Percentiles rank a stretch among this genome's conserved stretches.
Evolutionary conservation across 2,329 filamentous ascomycete species (phyloP).

Genomic region (Chrysoporthe deuterocubensis): DNA sequence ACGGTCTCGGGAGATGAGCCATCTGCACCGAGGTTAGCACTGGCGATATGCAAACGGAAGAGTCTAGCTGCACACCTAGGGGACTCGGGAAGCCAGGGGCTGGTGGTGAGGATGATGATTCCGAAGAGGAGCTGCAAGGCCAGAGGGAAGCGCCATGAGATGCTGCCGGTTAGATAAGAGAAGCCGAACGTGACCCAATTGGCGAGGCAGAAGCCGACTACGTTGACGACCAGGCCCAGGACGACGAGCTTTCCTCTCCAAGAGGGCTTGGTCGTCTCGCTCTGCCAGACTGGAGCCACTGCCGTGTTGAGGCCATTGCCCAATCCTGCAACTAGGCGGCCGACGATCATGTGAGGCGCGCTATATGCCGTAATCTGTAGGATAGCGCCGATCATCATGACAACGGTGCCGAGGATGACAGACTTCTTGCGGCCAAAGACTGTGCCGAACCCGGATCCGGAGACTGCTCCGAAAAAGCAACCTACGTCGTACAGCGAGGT

Average conservation of each 20-base stretch:
- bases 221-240: slow-evolving; percentile 38
- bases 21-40: not conserved
- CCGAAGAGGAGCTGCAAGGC: slow-evolving; percentile 52
- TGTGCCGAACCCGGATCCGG: slow-evolving; percentile 31
- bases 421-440: slow-evolving; percentile 8
- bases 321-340: slow-evolving; percentile 40
- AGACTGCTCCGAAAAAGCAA: slow-evolving; percentile 31
- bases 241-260: slow-evolving; percentile 40
- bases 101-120: slow-evolving; percentile 35
- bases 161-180: slow-evolving; percentile 37
- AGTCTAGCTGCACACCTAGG: slow-evolving; percentile 33
- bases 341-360: slow-evolving; percentile 36
- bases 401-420: slow-evolving; percentile 5
- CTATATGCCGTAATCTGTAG: slow-evolving; percentile 28
- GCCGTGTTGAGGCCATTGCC: slow-evolving; percentile 49
- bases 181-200: slow-evolving; percentile 34
- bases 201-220: not conserved
- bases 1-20: not conserved
- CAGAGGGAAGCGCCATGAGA: slow-evolving; percentile 50
- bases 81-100: slow-evolving; percentile 40
- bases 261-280: slow-evolving; percentile 41
- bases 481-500: slow-evolving; percentile 18
- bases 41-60: too few species aligned
- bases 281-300: slow-evolving; percentile 45
- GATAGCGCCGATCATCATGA: slow-evolving; percentile 23